phyloP scores from a whole-genome alignment of 1,284 basidiomycete genomes.

The Cutaneotrichosporon sp. region DNA sequence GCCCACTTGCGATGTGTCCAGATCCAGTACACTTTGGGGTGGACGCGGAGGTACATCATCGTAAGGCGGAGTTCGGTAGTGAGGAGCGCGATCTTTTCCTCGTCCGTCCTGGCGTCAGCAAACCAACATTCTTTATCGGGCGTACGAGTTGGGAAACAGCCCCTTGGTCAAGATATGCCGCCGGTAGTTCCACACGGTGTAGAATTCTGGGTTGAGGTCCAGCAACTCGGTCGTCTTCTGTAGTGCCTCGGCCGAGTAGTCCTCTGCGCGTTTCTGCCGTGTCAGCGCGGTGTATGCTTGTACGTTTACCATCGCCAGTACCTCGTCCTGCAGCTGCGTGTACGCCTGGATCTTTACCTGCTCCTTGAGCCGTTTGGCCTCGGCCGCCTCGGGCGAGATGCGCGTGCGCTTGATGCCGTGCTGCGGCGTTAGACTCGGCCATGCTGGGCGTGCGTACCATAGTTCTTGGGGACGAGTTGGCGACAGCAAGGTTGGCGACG shows the following conservation, averaged over 20 bases:
- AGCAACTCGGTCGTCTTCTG: constrained; percentile 69
- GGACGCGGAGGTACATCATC: constrained; percentile 65
- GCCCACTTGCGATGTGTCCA: constrained; percentile 97
- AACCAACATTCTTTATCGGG: no score
- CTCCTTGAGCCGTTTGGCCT: constrained; percentile 65
- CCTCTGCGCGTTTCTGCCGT: constrained; percentile 62
- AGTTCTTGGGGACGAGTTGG: no score
- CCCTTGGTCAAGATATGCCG: constrained; percentile 68
- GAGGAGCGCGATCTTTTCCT: constrained; percentile 61
- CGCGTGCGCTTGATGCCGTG: constrained; percentile 71
- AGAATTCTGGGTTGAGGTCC: constrained; percentile 79
- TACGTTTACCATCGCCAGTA: constrained; percentile 61
- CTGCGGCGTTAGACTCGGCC: constrained; percentile 33
- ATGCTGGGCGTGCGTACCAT: constrained; percentile 2
- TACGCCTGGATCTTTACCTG: constrained; percentile 69
- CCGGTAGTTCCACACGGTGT: constrained; percentile 89
- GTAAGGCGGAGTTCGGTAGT: constrained; percentile 73
- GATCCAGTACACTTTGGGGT: constrained; percentile 93
- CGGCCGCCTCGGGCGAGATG: constrained; percentile 59
- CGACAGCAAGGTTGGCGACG: no score
- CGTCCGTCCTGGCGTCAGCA: constrained; percentile 37
- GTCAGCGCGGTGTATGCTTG: not conserved
- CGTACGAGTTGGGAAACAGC: constrained; percentile 63
- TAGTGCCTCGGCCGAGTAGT: constrained; percentile 65
- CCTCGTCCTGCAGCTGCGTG: constrained; percentile 59